Evolutionary conservation across 305 asterid genomes (phyloP).

Genomic region (Vinca major): DNA sequence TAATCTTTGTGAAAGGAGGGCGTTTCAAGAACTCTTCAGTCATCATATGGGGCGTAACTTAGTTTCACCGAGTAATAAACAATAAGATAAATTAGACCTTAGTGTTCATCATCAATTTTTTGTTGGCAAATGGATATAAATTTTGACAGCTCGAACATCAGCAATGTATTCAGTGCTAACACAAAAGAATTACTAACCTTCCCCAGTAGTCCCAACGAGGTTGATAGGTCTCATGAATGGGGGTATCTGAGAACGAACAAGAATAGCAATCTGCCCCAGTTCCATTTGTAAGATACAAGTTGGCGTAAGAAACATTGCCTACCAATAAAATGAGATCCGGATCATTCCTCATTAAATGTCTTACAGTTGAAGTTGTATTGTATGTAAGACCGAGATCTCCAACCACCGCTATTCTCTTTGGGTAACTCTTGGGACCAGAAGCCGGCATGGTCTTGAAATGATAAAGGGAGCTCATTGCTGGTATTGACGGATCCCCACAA

Average conservation of each 20-base stretch:
- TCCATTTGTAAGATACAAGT: slow-evolving; percentile 80
- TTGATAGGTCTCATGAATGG: slow-evolving; percentile 91
- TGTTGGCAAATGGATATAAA: not conserved
- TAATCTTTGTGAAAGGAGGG: too few species aligned
- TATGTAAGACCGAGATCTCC: slow-evolving; percentile 93
- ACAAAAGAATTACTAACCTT: slow-evolving; percentile 35
- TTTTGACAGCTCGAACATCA: not conserved
- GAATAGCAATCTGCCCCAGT: slow-evolving; percentile 88
- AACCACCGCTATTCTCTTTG: slow-evolving; percentile 54
- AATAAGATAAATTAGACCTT: not conserved
- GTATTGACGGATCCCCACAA: slow-evolving; percentile 79
- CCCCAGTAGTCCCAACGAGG: slow-evolving; percentile 99
- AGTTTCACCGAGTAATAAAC: not conserved
- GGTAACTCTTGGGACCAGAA: slow-evolving; percentile 52
- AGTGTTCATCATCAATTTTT: not conserved
- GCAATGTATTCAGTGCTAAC: not conserved
- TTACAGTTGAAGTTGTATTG: slow-evolving; percentile 76
- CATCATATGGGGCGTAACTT: not conserved
- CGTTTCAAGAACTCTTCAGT: not conserved
- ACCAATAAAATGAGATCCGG: slow-evolving; percentile 71
- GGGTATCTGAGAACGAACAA: slow-evolving; percentile 68
- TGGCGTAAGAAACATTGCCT: slow-evolving; percentile 77
- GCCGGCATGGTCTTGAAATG: slow-evolving; percentile 78
- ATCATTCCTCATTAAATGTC: slow-evolving; percentile 50
- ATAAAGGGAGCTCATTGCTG: slow-evolving; percentile 54